phyloP scores from a whole-genome alignment of 1,284 basidiomycete genomes.

The Sutorius eximius region DNA sequence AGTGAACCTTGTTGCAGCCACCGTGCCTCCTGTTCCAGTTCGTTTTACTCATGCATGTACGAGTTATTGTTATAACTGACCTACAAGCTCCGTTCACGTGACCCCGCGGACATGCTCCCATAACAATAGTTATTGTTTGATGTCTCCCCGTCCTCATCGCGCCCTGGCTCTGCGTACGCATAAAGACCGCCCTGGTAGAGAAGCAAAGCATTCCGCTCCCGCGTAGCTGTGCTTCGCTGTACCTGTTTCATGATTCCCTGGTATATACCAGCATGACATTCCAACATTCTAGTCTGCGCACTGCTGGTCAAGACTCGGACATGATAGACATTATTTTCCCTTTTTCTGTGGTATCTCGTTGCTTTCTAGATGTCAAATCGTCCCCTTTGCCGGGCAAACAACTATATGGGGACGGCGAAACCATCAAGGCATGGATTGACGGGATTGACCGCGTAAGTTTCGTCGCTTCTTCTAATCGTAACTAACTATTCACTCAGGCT shows the following conservation, averaged over 20 bases:
- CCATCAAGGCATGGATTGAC: constrained; percentile 30
- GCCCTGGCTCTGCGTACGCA: constrained; percentile 3
- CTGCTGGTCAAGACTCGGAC: constrained; percentile 33
- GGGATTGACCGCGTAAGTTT: constrained; percentile 25
- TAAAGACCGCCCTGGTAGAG: constrained; percentile 20
- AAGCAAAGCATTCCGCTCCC: constrained; percentile 1
- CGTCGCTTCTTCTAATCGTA: neutral
- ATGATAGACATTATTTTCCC: constrained; percentile 11
- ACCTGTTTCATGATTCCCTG: constrained; percentile 9
- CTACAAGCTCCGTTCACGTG: constrained; percentile 22
- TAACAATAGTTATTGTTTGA: constrained; percentile 34
- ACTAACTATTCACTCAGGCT: constrained; percentile 16
- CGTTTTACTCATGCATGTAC: constrained; percentile 2
- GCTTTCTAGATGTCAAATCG: constrained; percentile 1
- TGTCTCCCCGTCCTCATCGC: constrained; percentile 7
- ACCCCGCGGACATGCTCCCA: neutral
- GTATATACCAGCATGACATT: constrained; percentile 20
- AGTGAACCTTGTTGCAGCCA: constrained; percentile 20
- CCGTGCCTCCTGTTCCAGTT: neutral
- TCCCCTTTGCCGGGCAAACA: constrained; percentile 13
- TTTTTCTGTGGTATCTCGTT: constrained; percentile 7
- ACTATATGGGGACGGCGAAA: constrained; percentile 25
- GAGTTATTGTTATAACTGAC: constrained; percentile 27
- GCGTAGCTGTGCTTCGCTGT: constrained; percentile 34
- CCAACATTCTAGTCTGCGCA: constrained; percentile 15